These are phyloP conservation scores for Pelargonium nanum DNA, from an alignment of 345 rosid species.

Conservation along the genomic window DNA sequence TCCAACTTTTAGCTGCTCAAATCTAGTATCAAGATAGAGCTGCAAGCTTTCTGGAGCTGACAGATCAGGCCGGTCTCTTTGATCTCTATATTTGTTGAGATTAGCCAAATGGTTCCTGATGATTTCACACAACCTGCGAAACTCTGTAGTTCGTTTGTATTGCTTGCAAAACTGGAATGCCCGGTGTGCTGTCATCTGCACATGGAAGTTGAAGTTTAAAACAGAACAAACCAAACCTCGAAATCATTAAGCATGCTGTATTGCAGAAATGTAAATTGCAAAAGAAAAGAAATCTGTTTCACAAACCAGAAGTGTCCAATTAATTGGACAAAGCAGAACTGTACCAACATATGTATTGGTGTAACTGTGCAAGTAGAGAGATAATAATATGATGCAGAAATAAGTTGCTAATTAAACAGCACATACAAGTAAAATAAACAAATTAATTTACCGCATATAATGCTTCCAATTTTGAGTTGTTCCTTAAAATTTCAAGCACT, in stretches of 20 bases:
- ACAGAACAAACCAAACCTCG: no score
- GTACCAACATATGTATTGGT: no score
- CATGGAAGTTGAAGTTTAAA: no score
- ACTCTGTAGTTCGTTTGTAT: slow-evolving; percentile 86
- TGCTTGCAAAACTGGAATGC: slow-evolving; percentile 99
- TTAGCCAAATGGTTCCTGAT: slow-evolving; percentile 87
- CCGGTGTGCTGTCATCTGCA: slow-evolving; percentile 94
- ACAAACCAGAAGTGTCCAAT: no score
- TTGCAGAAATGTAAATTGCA: no score
- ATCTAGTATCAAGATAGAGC: slow-evolving; percentile 85
- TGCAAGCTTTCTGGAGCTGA: slow-evolving; percentile 96
- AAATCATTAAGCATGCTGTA: no score
- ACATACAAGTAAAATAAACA: no score
- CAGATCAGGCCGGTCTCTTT: slow-evolving; percentile 95
- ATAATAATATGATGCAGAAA: slow-evolving; percentile 5
- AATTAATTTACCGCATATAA: slow-evolving; percentile 99
- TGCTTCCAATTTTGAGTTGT: slow-evolving; percentile 95
- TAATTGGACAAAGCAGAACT: no score
- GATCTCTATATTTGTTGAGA: slow-evolving; percentile 92
- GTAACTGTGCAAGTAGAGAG: no score
- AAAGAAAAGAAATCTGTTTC: no score
- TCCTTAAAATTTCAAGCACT: slow-evolving; percentile 87
- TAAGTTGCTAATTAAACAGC: no score
- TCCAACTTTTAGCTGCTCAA: slow-evolving; percentile 94
- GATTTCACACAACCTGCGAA: slow-evolving; percentile 92